Evolutionary conservation across 225 moss, liverwort and hornwort genomes (phyloP).

Genomic region (Polytrichum formosum): DNA sequence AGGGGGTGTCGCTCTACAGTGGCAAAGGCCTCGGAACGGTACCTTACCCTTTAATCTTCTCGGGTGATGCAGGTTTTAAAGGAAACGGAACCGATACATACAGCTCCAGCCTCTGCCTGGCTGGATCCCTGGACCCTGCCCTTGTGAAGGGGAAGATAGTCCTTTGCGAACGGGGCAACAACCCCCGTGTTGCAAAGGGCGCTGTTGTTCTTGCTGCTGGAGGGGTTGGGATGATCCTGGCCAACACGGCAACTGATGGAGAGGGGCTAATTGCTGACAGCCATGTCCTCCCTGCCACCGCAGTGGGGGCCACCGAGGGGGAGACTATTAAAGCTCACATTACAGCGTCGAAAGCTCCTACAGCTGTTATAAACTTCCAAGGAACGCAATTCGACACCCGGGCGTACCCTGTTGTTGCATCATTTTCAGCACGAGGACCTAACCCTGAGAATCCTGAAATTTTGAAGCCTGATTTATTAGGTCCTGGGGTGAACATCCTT

Average conservation of each 20-base stretch:
- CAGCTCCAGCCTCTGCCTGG: slow-evolving; percentile 63
- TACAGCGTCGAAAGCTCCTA: slow-evolving; percentile 18
- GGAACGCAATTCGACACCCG: slow-evolving; percentile 73
- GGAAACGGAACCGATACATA: slow-evolving; percentile 30
- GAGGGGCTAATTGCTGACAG: slow-evolving; percentile 87
- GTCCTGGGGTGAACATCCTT: slow-evolving; percentile 86
- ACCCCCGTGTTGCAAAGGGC: slow-evolving; percentile 83
- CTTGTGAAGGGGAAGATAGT: slow-evolving; percentile 81
- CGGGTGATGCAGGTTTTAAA: slow-evolving; percentile 46
- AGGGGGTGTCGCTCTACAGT: slow-evolving; percentile 81
- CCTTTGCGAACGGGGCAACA: slow-evolving; percentile 79
- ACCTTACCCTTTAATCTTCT: slow-evolving; percentile 59
- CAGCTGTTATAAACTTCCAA: slow-evolving; percentile 50
- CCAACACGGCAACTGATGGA: slow-evolving; percentile 76
- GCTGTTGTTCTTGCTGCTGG: slow-evolving; percentile 60
- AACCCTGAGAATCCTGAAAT: slow-evolving; percentile 75
- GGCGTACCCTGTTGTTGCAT: slow-evolving; percentile 68
- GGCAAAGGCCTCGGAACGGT: slow-evolving; percentile 52
- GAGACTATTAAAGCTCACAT: slow-evolving; percentile 54
- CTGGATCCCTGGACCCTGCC: slow-evolving; percentile 58
- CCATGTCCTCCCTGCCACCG: slow-evolving; percentile 78
- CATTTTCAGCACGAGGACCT: slow-evolving; percentile 87
- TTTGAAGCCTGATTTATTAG: slow-evolving; percentile 79
- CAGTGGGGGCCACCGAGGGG: slow-evolving; percentile 67
- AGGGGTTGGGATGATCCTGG: slow-evolving; percentile 75